A percentile compares a stretch with the other conserved stretches of the same genome.
phyloP scores from a whole-genome alignment of 805 yeast genomes.

The Yamadazyma sp. region DNA sequence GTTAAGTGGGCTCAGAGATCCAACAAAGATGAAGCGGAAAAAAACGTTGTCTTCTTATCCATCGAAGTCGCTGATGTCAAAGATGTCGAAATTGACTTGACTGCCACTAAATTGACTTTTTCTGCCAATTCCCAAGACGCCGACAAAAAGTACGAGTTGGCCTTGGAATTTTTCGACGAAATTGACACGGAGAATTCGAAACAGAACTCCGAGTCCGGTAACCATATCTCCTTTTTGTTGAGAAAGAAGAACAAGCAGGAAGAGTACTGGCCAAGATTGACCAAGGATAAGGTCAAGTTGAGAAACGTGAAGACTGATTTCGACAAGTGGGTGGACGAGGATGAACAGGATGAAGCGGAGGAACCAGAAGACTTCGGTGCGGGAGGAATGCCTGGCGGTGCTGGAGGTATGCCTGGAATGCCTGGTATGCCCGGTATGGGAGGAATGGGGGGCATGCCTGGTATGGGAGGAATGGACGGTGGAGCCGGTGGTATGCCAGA shows the following conservation, averaged over 20 bases:
- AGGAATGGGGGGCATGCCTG: conserved; percentile 25
- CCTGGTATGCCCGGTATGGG: conserved; percentile 30
- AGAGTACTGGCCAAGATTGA: conserved; percentile 95
- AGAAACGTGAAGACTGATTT: conserved; percentile 90
- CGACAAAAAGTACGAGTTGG: conserved; percentile 55
- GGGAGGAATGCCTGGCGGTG: conserved; percentile 38
- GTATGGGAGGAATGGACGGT: conserved; percentile 25
- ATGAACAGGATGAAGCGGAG: conserved; percentile 80
- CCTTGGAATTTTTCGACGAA: conserved; percentile 73
- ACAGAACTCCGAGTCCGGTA: conserved; percentile 53
- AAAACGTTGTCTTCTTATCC: conserved; percentile 75
- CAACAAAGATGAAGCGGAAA: conserved; percentile 63
- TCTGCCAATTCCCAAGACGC: conserved; percentile 39
- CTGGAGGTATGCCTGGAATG: conserved; percentile 26
- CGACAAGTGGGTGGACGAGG: conserved; percentile 98
- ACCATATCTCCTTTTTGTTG: conserved; percentile 61
- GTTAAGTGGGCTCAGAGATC: conserved; percentile 98
- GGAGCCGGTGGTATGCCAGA: conserved; percentile 20
- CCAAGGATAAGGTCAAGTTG: conserved; percentile 78
- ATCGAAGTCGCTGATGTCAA: conserved; percentile 70
- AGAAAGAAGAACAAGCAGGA: conserved; percentile 65
- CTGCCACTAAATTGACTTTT: conserved; percentile 54
- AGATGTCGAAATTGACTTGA: conserved; percentile 60
- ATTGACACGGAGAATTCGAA: conserved; percentile 68
- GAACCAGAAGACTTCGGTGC: conserved; percentile 39